Evolutionary conservation across 305 asterid species (phyloP).

Genomic region (Fraxinus greggii): DNA sequence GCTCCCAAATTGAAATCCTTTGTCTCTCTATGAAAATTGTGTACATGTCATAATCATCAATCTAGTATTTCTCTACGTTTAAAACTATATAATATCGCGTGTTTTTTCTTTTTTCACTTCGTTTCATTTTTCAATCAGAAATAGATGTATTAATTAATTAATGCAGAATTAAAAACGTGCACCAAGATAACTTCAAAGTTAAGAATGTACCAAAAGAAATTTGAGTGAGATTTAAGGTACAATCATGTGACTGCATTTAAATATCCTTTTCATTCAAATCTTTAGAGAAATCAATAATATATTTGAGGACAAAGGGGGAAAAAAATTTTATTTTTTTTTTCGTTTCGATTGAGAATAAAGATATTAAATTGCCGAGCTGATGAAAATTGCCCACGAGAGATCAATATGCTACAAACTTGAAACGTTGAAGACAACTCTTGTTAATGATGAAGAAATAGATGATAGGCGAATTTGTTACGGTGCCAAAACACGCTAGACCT

Average conservation of each 20-base stretch:
- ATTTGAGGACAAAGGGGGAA: background rate
- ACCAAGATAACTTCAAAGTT: slow-evolving; percentile 23
- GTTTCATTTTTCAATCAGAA: too few relatives aligned
- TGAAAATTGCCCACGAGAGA: background rate
- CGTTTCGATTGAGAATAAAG: background rate
- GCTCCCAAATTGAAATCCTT: background rate
- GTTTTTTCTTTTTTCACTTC: too few relatives aligned
- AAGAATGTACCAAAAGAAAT: slow-evolving; percentile 18
- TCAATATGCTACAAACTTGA: background rate
- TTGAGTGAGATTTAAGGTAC: slow-evolving; percentile 28
- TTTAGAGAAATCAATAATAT: background rate
- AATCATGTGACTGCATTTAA: slow-evolving; percentile 10
- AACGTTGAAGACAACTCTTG: background rate
- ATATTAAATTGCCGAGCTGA: background rate
- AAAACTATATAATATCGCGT: background rate
- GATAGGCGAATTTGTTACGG: background rate
- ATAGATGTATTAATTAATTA: background rate
- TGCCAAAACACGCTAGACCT: background rate
- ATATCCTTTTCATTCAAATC: background rate
- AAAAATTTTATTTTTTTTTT: background rate
- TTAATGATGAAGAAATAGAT: background rate
- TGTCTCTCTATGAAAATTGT: background rate
- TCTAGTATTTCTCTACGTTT: background rate
- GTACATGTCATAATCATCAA: background rate
- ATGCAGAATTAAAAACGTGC: background rate